Evolutionary conservation across 495 filamentous ascomycete genomes (phyloP), one percentile per base, ranked within the genome.

Genomic region (Corynascus novoguineensis): DNA sequence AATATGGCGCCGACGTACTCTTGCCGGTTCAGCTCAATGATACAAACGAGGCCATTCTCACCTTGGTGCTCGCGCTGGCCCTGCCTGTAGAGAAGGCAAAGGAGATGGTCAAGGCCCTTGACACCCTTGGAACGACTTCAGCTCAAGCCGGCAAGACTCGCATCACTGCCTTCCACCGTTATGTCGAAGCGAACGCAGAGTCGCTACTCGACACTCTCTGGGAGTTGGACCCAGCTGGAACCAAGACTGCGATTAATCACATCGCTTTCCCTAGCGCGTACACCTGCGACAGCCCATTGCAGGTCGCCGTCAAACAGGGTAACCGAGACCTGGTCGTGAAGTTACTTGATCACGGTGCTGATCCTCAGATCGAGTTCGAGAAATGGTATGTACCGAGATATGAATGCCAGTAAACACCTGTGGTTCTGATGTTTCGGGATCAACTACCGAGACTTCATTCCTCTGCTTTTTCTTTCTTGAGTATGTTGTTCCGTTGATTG

Each of bases 1-100:
- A 82, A 11, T 91, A 86, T 60, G 88, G 86, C 12, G 86, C 88
- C 1, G 88, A 95, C 64, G 74, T 82, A 7, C 68, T 89, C 14
- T 66, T 89, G 28, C 87, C 89, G 0, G 73, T 92, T 59, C 90
- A 89, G 65, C 61, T 72, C 4, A 38, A 80, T 3, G 64, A 82
- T 31, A 68, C 60, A 12, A 76, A 69, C 21, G 77, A 65, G 12
- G 84, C 85, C 1, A 81, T 90, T 27, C 71, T 92, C 42, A 86
- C 80, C 0, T 63, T 91, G 6, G 81, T 81, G 2, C 75, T 92
- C 9, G 74, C 79, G 1, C 63, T 81, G 7, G 75, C 80, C 1
- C 76, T 88, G 29, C 80, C 82, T 0, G 53, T 75, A 10, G 79
- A 86, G 7, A 79, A 84, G 58, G 82, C 83, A 1, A 75, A 73